Conservation (phyloP, 495 filamentous ascomycete species). For the Echria macrotheca region DNA sequence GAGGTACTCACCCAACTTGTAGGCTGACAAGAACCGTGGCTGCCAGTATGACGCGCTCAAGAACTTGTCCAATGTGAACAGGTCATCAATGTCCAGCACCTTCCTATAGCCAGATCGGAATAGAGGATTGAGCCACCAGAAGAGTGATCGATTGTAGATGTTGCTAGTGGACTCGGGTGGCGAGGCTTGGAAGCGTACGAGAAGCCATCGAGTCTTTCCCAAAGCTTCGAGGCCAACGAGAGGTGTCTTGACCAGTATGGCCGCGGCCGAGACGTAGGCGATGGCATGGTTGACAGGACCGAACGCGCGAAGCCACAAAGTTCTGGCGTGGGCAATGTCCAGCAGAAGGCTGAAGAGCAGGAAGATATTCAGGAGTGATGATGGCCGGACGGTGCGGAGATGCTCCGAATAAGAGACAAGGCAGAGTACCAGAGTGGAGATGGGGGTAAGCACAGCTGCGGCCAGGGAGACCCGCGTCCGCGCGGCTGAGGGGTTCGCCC, state of each 20-base stretch:
- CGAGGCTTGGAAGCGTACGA: constrained; percentile 29
- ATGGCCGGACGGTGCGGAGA: constrained; percentile 35
- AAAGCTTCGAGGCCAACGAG: constrained; percentile 47
- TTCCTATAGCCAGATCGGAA: constrained; percentile 27
- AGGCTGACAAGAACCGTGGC: constrained; percentile 25
- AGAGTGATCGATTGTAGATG: constrained; percentile 29
- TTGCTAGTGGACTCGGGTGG: constrained; percentile 33
- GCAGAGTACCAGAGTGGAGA: constrained; percentile 27
- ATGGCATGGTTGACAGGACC: constrained; percentile 3
- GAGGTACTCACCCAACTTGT: no score
- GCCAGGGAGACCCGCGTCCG: constrained; percentile 46
- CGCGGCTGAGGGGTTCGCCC: constrained; percentile 32
- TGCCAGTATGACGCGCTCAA: constrained; percentile 37
- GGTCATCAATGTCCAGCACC: constrained; percentile 27
- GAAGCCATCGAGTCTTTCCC: constrained; percentile 48
- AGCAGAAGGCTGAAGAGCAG: constrained; percentile 45
- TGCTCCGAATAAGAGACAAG: constrained; percentile 42
- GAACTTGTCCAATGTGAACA: constrained; percentile 43
- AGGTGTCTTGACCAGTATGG: constrained; percentile 22
- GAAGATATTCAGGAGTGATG: constrained; percentile 51
- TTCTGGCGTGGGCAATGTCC: constrained; percentile 26
- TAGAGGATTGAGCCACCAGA: constrained; percentile 39
- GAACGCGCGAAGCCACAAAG: constrained; percentile 34
- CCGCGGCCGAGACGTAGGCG: constrained; percentile 18
- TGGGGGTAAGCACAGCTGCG: constrained; percentile 39